phyloP scores from a whole-genome alignment of 257 asterid genomes.

The Echites panduratus region DNA sequence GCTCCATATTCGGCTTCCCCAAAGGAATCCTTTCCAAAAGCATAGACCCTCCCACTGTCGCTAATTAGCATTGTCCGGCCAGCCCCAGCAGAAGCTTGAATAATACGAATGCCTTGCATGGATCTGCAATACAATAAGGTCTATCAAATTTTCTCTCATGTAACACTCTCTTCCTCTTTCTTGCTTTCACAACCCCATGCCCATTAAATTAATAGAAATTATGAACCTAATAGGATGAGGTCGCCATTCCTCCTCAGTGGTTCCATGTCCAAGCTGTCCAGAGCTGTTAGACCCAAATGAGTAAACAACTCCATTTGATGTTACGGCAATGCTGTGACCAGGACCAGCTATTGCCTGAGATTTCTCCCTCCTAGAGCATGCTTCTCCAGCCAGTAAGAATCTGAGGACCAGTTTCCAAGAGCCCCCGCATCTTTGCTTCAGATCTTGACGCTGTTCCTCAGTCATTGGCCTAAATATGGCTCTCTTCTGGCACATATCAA shows the following conservation, averaged over 20 bases:
- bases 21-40: conserved; percentile 84
- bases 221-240: conserved; percentile 75
- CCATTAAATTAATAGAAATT: conserved; percentile 13
- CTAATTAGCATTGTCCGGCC: conserved; percentile 88
- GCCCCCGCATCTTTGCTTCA: conserved; percentile 83
- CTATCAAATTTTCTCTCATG: conserved; percentile 15
- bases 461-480: conserved; percentile 90
- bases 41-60: conserved; percentile 76
- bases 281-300: conserved; percentile 89
- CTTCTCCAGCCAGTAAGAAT: conserved; percentile 87
- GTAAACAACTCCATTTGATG: conserved; percentile 73
- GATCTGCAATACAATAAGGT: conserved; percentile 55
- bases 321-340: conserved; percentile 94
- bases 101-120: conserved; percentile 77
- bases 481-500: conserved; percentile 91
- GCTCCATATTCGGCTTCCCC: conserved; percentile 83
- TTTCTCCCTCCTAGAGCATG: conserved; percentile 81
- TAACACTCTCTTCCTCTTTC: conserved; percentile 11
- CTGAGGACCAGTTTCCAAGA: conserved; percentile 94
- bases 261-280: conserved; percentile 97
- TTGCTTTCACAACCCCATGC: background rate
- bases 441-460: conserved; percentile 40
- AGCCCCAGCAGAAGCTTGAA: conserved; percentile 93
- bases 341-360: conserved; percentile 99
- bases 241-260: conserved; percentile 59